Evolutionary conservation across 2,329 filamentous ascomycete species (phyloP), one percentile per base, ranked within the genome.

Genomic region (Aspergillus sergii): DNA sequence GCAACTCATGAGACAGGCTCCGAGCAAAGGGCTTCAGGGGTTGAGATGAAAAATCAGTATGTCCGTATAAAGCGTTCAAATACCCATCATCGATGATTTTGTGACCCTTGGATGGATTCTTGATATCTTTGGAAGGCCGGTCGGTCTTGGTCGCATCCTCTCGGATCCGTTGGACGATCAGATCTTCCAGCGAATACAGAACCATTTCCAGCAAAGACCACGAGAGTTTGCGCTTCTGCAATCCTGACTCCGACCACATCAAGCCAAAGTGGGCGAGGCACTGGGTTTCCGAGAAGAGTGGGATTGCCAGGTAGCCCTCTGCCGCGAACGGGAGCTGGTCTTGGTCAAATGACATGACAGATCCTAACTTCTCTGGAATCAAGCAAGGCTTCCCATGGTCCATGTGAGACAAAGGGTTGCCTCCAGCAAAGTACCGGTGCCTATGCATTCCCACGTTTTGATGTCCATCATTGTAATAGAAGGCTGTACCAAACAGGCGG

Each of bases 1-100:
- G 82, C 54, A 92, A 75, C 72, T 92, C 89, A 68, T 92, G 89
- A 0, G 89, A 92, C 36, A 92, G 77, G 71, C 87, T 91, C 65
- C 88, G 84, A n/a, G 89, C 89, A 72, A 90, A 91, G 0, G 89
- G 89, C 71, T 90, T 89, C 21, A 92, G 79, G 2, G 88, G 89
- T 65, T 91, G 88, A 2, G 86, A 83, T 7, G 84, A 72, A 55
- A 78, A 82, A 7, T 86, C 84, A 28, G 88, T 80, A 26, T 84
- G 82, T 60, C 85, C 82, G 61, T 87, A 82, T 2, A 85, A 83
- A 51, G 87, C 82, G 41, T 85, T 78, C 46, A 81, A 78, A 51
- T 76, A 78, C 19, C 69, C 58, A 46, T 70, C 65, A 19, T 68
- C 68, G 8, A 61, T 62, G 56, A 63, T 68, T 39, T 65, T 68